Evolutionary conservation across 1,284 basidiomycete species (phyloP).

Genomic region (Sphaerobolus stellatus): DNA sequence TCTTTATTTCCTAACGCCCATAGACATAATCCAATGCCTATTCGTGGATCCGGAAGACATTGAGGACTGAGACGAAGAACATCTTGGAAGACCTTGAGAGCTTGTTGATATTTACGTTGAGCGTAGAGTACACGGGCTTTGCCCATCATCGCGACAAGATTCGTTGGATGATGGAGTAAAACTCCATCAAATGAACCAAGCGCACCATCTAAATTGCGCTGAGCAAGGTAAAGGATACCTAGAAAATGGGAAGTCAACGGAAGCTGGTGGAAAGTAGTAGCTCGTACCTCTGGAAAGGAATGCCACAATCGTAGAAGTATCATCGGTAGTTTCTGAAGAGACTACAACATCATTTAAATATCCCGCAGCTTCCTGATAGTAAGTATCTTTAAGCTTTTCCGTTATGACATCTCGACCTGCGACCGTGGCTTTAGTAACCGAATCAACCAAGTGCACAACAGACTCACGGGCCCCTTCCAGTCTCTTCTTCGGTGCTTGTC

Average conservation of each 20-base stretch:
- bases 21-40: constrained; percentile 89
- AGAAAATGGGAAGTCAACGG: constrained; percentile 9
- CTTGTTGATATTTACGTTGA: constrained; percentile 70
- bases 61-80: constrained; percentile 75
- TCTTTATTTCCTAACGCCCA: constrained; percentile 82
- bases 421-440: constrained; percentile 1
- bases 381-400: constrained; percentile 67
- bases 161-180: constrained; percentile 75
- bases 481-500: constrained; percentile 78
- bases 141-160: constrained; percentile 77
- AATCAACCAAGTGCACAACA: constrained; percentile 4
- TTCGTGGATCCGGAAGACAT: constrained; percentile 85
- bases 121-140: constrained; percentile 86
- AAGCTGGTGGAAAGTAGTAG: constrained; percentile 16
- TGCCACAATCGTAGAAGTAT: constrained; percentile 47
- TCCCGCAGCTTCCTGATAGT: constrained; percentile 66
- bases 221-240: constrained; percentile 84
- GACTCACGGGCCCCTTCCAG: constrained; percentile 70
- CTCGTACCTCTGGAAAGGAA: constrained; percentile 67
- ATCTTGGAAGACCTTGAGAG: constrained; percentile 82
- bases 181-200: constrained; percentile 79
- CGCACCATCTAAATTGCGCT: constrained; percentile 76
- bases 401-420: constrained; percentile 18
- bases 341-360: constrained; percentile 67
- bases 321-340: constrained; percentile 51